Conservation (phyloP, 495 filamentous ascomycete genomes). For the Trichoderma virens region DNA sequence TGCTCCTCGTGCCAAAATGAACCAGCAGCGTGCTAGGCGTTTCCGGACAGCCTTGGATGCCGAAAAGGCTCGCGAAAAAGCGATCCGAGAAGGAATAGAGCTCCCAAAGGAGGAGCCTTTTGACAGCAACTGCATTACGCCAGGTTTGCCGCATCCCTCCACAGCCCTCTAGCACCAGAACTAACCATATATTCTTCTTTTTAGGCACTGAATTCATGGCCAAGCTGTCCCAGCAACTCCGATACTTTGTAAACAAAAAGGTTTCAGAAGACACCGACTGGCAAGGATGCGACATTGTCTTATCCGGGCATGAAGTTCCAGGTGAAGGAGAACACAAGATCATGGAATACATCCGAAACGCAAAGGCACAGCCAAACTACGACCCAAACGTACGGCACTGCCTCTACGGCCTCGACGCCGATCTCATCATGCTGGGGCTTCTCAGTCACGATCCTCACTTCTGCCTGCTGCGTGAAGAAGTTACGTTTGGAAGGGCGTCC, state of each 20-base stretch:
- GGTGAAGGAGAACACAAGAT: slow-evolving; percentile 99
- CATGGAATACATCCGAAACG: slow-evolving; percentile 98
- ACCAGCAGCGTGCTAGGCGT: slow-evolving; percentile 91
- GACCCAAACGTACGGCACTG: slow-evolving; percentile 95
- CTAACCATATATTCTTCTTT: slow-evolving; percentile 21
- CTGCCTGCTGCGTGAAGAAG: slow-evolving; percentile 92
- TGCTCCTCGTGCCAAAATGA: slow-evolving; percentile 98
- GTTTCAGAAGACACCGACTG: slow-evolving; percentile 93
- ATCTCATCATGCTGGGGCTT: slow-evolving; percentile 96
- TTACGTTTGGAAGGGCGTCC: slow-evolving; percentile 84
- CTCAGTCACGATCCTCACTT: slow-evolving; percentile 98
- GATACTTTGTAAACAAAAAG: slow-evolving; percentile 99
- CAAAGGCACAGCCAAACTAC: slow-evolving; percentile 90
- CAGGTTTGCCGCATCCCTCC: slow-evolving; percentile 40
- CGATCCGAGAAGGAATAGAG: slow-evolving; percentile 76
- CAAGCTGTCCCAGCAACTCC: slow-evolving; percentile 83
- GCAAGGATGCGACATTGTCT: slow-evolving; percentile 91
- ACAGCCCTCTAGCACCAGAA: not conserved
- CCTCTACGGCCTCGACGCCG: slow-evolving; percentile 93
- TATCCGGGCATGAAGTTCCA: slow-evolving; percentile 98
- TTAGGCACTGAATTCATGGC: slow-evolving; percentile 86
- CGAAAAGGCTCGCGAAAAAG: slow-evolving; percentile 82
- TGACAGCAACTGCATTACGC: slow-evolving; percentile 99
- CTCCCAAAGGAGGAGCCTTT: slow-evolving; percentile 94
- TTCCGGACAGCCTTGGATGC: slow-evolving; percentile 92